Evolutionary conservation across 257 asterid genomes (phyloP).

Genomic region (Coffea eugenioides): DNA sequence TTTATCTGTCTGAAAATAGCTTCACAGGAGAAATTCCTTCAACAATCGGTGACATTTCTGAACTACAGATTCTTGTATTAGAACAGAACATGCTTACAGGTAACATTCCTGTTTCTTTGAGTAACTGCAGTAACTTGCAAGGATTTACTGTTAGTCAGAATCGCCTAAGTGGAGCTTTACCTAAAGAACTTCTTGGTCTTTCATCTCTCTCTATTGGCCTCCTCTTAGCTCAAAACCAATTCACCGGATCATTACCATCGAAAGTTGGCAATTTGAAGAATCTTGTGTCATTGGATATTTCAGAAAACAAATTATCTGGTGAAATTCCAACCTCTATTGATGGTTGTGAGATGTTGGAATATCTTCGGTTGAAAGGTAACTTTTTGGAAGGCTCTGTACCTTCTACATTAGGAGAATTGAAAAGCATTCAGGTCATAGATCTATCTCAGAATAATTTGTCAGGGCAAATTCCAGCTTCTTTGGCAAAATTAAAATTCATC

Average conservation of each 20-base stretch:
- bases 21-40: too few species aligned
- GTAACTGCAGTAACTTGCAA: constrained; percentile 20
- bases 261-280: constrained; percentile 23
- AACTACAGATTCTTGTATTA: too few species aligned
- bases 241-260: constrained; percentile 32
- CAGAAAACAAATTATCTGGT: constrained; percentile 28
- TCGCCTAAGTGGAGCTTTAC: constrained; percentile 16
- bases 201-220: constrained; percentile 20
- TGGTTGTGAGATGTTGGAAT: constrained; percentile 24
- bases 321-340: constrained; percentile 29
- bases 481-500: constrained; percentile 20
- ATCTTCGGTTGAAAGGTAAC: constrained; percentile 21
- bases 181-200: constrained; percentile 16
- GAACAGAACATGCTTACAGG: too few species aligned
- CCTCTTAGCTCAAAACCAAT: constrained; percentile 13
- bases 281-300: constrained; percentile 20
- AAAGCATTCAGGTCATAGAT: constrained; percentile 25
- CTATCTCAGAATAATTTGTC: constrained; percentile 31
- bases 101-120: constrained; percentile 28
- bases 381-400: constrained; percentile 27
- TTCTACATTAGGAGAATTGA: constrained; percentile 22
- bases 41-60: too few species aligned
- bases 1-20: too few species aligned
- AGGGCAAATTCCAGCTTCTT: constrained; percentile 28
- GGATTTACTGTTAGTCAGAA: not conserved